Base-by-base conservation (phyloP, 2,329 filamentous ascomycete genomes). In the Xylaria sp. region DNA sequence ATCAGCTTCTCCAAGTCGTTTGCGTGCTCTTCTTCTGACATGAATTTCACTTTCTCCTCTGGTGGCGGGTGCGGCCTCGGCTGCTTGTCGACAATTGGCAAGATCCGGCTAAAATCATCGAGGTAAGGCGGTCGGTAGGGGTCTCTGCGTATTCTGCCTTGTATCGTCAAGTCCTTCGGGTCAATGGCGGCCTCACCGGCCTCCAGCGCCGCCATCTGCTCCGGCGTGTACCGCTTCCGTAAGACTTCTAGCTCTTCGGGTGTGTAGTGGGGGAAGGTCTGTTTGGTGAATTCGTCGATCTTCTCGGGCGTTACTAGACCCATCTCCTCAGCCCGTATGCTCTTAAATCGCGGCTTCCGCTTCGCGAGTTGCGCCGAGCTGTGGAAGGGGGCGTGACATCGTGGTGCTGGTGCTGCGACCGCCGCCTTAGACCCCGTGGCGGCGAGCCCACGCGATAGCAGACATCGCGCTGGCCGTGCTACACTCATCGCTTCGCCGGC, bases 121-220 rank as follows among this genome's bases (percentile, higher is more conserved):
- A 94, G 79, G 76, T 96, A 95, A 63, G 86, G 81, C 51, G 93
- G 80, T 54, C 82, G 81, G 81, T 91, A 90, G 8, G 87, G 84
- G 74, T 96, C 93, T 56, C 80, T 83, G 63, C 92, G 88, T 69
- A 91, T 76, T 43, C 86, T 83, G 67, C 89, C 91, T 78, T 95
- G 90, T 33, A 86, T 81, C 41, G 89, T 82, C 73, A 97, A 74
- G 76, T 98, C 92, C 67, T 87, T 81, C 9, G 89, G 80, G 72
- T 90, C 84, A 74, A 97, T 88, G 67, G 90, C 87, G 63, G 84
- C 80, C 78, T 97, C 93, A 70, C 90, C 93, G 48, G 90, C 90
- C 77, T 90, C 83, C 73, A 98, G 87, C 59, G 93, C 92, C 58
- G 86, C 87, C 69, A 96, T 82, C 79, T 98, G 94, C 74, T 90